A percentile compares a stretch with the other conserved stretches of the same genome.
Evolutionary conservation across 371 early-diverging fungal genomes (phyloP).

Genomic region (Mucor irregularis): DNA sequence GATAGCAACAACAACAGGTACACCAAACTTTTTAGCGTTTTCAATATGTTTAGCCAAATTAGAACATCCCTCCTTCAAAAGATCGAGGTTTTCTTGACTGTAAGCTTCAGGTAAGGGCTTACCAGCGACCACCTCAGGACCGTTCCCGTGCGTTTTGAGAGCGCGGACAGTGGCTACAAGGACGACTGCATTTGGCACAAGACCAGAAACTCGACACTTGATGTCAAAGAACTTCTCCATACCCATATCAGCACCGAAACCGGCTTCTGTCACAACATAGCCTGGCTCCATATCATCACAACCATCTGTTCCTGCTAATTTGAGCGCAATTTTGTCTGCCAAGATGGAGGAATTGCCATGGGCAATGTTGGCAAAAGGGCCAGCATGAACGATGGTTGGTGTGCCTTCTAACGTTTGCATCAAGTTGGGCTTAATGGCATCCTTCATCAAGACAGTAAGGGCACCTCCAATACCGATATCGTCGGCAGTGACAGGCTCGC

Average conservation of each 20-base stretch:
- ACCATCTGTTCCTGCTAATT: conserved; percentile 79
- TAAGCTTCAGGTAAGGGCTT: conserved; percentile 88
- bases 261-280: conserved; percentile 96
- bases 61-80: conserved; percentile 79
- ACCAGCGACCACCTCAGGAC: conserved; percentile 94
- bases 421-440: conserved; percentile 96
- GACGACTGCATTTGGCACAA: conserved; percentile 89
- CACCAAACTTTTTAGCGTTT: conserved; percentile 88
- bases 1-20: conserved; percentile 92
- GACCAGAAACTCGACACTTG: conserved; percentile 91
- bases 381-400: conserved; percentile 97
- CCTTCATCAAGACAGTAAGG: conserved; percentile 94
- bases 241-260: conserved; percentile 98
- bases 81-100: conserved; percentile 81
- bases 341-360: conserved; percentile 95
- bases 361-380: conserved; percentile 98
- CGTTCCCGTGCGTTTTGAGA: conserved; percentile 97
- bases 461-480: conserved; percentile 96
- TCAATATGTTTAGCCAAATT: conserved; percentile 90
- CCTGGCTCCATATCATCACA: conserved; percentile 67
- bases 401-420: conserved; percentile 98
- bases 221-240: conserved; percentile 99
- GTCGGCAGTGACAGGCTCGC: conserved; percentile 92
- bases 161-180: conserved; percentile 95
- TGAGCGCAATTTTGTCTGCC: conserved; percentile 93